Conservation (phyloP, 2,329 filamentous ascomycete species). For the Zymoseptoria tritici region DNA sequence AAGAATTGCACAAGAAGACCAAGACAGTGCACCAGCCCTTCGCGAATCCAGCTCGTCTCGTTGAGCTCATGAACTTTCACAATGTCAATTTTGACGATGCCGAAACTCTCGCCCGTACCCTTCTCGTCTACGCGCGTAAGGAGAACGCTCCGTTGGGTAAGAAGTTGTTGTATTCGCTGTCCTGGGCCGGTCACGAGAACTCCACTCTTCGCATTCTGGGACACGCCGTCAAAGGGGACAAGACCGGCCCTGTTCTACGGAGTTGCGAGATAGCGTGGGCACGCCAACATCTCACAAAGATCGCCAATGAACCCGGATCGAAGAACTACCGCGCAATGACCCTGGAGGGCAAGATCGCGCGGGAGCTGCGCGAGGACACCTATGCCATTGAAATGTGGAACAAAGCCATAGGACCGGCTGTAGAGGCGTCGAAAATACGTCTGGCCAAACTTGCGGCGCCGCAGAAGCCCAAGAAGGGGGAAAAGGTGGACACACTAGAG, state of each 20-base stretch:
- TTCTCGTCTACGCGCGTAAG: slow-evolving; percentile 3
- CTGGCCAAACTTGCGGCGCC: background rate
- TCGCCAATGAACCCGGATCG: slow-evolving; percentile 16
- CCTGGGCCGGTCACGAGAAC: slow-evolving; percentile 16
- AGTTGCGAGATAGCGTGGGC: slow-evolving; percentile 12
- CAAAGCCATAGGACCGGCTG: slow-evolving; percentile 18
- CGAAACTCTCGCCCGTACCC: slow-evolving; percentile 2
- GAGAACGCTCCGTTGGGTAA: slow-evolving; percentile 9
- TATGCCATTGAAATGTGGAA: slow-evolving; percentile 24
- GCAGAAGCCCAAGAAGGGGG: background rate
- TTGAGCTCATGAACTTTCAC: slow-evolving; percentile 3
- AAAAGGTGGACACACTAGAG: background rate
- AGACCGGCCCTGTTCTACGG: slow-evolving; percentile 11
- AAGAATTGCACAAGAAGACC: background rate
- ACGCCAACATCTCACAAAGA: slow-evolving; percentile 16
- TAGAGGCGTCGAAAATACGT: slow-evolving; percentile 3
- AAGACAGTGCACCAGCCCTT: background rate
- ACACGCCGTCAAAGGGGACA: slow-evolving; percentile 10
- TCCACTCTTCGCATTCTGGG: slow-evolving; percentile 21
- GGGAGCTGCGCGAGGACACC: slow-evolving; percentile 17
- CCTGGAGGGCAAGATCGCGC: slow-evolving; percentile 24
- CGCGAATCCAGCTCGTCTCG: background rate
- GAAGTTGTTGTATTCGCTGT: slow-evolving; percentile 19
- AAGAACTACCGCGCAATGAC: slow-evolving; percentile 22
- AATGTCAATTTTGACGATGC: slow-evolving; percentile 3